phyloP scores from a whole-genome alignment of 257 asterid genomes.

The Thymus quinquecostatus region DNA sequence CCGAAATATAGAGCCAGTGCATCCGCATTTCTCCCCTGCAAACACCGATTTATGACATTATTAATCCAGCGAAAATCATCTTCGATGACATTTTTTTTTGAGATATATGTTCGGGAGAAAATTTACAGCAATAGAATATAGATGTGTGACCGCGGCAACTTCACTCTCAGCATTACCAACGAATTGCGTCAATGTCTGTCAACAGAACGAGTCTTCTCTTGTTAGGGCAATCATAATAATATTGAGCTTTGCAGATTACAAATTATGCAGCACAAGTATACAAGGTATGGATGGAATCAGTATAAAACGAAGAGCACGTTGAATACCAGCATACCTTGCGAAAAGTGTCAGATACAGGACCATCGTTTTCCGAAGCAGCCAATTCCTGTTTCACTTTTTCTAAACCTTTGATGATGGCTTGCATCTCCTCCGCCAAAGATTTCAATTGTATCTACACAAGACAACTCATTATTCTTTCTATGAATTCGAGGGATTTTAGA shows the following conservation, averaged over 20 bases:
- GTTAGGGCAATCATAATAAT: conserved; percentile 27
- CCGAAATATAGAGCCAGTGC: conserved; percentile 93
- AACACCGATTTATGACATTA: conserved; percentile 20
- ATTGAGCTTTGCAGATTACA: neutral
- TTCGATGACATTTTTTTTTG: neutral
- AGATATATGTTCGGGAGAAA: conserved; percentile 9
- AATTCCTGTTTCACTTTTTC: conserved; percentile 95
- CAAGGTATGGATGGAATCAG: neutral
- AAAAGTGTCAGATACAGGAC: conserved; percentile 91
- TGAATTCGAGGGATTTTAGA: conserved; percentile 14
- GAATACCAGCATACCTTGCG: conserved; percentile 59
- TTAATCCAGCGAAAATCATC: conserved; percentile 13
- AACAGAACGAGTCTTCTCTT: conserved; percentile 32
- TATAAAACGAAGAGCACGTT: conserved; percentile 30
- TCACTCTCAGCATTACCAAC: conserved; percentile 77
- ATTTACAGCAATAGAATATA: conserved; percentile 86
- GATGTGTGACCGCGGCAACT: conserved; percentile 68
- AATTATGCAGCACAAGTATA: no score
- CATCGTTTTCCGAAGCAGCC: conserved; percentile 87
- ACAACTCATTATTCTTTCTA: conserved; percentile 23
- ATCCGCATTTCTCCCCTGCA: conserved; percentile 98
- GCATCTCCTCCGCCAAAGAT: conserved; percentile 99
- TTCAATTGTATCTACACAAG: conserved; percentile 87
- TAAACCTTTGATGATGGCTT: conserved; percentile 93
- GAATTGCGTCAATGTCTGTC: conserved; percentile 82